Evolutionary conservation across 2,329 filamentous ascomycete genomes (phyloP), one percentile per base, ranked within the genome.

Genomic region (Herpomyces periplanetae): DNA sequence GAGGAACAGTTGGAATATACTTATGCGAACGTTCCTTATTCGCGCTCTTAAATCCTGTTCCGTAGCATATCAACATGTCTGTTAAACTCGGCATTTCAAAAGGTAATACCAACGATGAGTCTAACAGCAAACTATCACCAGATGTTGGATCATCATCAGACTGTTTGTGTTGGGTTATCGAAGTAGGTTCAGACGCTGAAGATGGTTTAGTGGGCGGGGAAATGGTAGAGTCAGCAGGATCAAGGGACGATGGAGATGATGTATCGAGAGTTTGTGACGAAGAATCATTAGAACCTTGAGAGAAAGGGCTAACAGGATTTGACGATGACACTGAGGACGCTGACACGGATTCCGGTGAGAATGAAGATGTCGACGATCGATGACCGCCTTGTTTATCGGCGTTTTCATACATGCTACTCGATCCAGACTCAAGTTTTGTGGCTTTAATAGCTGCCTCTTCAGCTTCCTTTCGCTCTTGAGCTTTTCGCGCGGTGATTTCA

Each of bases 51-150:
- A 91, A 80, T 0, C 80, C 80, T 6, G 80, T 73, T 1, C 80
- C 80, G 31, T 84, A 96, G 27, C 61, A 75, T 18, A 96, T 56
- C 18, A 91, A 49, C 80, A 96, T 96, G 36, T 96, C 80, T 11
- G 73, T 91, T 22, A 69, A 80, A 2, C 75, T 87, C 2, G 80
- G 80, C 11, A 96, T 45, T n/a, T 64, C 63, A 35, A 96, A 96
- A 0, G 80, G 80, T 11, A 96, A 49, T 51, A 88, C 85, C 23
- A 87, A 45, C 2, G 73, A 65, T 3, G 75, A 69, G 31, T 91
- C 73, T 20, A 91, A 41, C 16, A 88, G 54, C 13, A 88, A 46
- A 23, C 65, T 51, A 27, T 66, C 55, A 0, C 63, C 62, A 7
- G 57, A 45, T 24, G 66, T 59, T 17, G 63, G 56, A 8, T 61